phyloP scores from a whole-genome alignment of 2,329 filamentous ascomycete genomes.

The Pezicula radicicola region DNA sequence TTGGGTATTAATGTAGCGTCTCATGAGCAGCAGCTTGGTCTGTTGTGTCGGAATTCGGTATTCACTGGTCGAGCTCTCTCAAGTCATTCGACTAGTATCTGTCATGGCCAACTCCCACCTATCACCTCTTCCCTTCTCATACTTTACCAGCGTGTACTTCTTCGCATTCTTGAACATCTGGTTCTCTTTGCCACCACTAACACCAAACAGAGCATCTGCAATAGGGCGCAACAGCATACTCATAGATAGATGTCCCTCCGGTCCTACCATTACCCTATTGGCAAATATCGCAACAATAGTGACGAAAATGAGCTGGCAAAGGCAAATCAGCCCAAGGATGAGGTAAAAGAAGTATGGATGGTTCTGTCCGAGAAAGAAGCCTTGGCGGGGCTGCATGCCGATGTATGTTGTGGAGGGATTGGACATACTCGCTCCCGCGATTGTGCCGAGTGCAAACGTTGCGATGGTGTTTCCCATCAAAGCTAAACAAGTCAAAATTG shows the following conservation, averaged over 20 bases:
- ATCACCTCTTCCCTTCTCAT: slow-evolving; percentile 18
- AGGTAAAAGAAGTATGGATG: slow-evolving; percentile 44
- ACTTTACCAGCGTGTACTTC: slow-evolving; percentile 17
- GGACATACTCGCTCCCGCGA: slow-evolving; percentile 17
- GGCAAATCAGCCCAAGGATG: slow-evolving; percentile 24
- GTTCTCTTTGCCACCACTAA: slow-evolving; percentile 18
- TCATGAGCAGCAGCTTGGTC: too few relatives aligned
- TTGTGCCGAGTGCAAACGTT: slow-evolving; percentile 32
- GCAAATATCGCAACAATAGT: slow-evolving; percentile 20
- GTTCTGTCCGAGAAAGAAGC: slow-evolving; percentile 28
- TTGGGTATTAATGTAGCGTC: too few relatives aligned
- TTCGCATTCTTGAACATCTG: slow-evolving; percentile 18
- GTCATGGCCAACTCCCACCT: slow-evolving; percentile 22
- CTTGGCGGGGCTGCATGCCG: slow-evolving; percentile 14
- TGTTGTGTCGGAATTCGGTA: too few relatives aligned
- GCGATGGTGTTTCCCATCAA: slow-evolving; percentile 35
- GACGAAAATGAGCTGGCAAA: slow-evolving; percentile 19
- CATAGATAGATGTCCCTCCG: slow-evolving; percentile 22
- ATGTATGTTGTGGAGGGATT: slow-evolving; percentile 10
- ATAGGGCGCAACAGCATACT: slow-evolving; percentile 22
- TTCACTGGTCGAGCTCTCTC: not conserved
- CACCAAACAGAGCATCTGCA: slow-evolving; percentile 23
- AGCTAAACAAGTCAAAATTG: not conserved
- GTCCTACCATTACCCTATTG: slow-evolving; percentile 24
- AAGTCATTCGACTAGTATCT: slow-evolving; percentile 1